Conservation (phyloP, 805 yeast species). For the Candida cerambycidarum region DNA sequence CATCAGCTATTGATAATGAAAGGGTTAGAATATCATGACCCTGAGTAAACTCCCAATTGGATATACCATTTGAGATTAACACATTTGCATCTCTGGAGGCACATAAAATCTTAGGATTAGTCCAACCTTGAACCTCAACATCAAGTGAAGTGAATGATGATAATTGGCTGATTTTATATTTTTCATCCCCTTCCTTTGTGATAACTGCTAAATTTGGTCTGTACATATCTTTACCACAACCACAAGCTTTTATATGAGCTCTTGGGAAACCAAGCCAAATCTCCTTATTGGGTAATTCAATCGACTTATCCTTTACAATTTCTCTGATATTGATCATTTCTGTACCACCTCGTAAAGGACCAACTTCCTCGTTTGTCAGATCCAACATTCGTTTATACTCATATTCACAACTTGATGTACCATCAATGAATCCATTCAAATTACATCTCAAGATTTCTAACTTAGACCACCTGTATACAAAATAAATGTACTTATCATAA, state of each 20-base stretch:
- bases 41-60: slow-evolving; percentile 23
- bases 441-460: slow-evolving; percentile 17
- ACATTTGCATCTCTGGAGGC: slow-evolving; percentile 26
- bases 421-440: slow-evolving; percentile 13
- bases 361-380: slow-evolving; percentile 19
- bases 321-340: slow-evolving; percentile 27
- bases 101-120: slow-evolving; percentile 25
- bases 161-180: slow-evolving; percentile 28
- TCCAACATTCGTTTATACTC: slow-evolving; percentile 14
- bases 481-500: slow-evolving; percentile 28
- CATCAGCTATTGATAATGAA: slow-evolving; percentile 37
- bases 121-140: slow-evolving; percentile 31
- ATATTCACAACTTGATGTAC: slow-evolving; percentile 13
- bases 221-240: slow-evolving; percentile 40
- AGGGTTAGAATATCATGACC: slow-evolving; percentile 30
- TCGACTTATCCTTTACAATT: slow-evolving; percentile 14
- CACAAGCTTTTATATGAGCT: slow-evolving; percentile 38
- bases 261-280: slow-evolving; percentile 42
- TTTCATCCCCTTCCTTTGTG: slow-evolving; percentile 15
- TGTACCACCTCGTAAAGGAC: slow-evolving; percentile 40
- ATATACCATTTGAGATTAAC: slow-evolving; percentile 37
- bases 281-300: slow-evolving; percentile 21
- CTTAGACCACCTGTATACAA: slow-evolving; percentile 33
- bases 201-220: slow-evolving; percentile 39
- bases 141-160: slow-evolving; percentile 31